Evolutionary conservation across 108 stramenopile genomes (phyloP).

Genomic region (Fistulifera pelliculosa): DNA sequence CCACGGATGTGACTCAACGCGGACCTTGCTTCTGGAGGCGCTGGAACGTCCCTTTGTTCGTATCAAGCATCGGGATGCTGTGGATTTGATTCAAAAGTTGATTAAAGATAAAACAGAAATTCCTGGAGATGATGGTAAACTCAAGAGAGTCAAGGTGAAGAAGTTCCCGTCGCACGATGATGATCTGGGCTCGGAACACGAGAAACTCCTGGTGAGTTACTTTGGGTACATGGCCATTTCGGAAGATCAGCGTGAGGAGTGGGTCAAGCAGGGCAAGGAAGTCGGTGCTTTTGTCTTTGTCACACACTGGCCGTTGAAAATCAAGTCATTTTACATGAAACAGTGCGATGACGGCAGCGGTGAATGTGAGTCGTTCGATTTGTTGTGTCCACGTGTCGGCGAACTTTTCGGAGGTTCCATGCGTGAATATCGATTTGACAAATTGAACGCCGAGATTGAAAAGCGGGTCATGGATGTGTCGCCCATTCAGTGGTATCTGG

Average conservation of each 20-base stretch:
- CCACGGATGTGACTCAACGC: conserved; percentile 41
- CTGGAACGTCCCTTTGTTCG: conserved; percentile 43
- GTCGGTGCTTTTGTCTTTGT: conserved; percentile 75
- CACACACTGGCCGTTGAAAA: conserved; percentile 86
- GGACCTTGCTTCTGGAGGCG: conserved; percentile 19
- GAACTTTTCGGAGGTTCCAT: conserved; percentile 92
- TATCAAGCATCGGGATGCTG: conserved; percentile 53
- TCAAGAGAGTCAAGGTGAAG: conserved; percentile 50
- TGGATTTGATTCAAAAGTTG: conserved; percentile 44
- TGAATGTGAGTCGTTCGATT: conserved; percentile 85
- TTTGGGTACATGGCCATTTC: conserved; percentile 25
- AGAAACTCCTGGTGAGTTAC: conserved; percentile 83
- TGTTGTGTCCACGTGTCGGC: conserved; percentile 84
- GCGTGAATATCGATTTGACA: conserved; percentile 82
- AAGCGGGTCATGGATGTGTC: conserved; percentile 62
- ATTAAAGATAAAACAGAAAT: conserved; percentile 48
- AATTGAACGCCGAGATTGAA: conserved; percentile 55
- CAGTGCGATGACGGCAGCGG: conserved; percentile 76
- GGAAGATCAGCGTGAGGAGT: too few relatives aligned
- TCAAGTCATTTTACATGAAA: conserved; percentile 96
- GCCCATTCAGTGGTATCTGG: conserved; percentile 84
- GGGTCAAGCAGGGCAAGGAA: too few relatives aligned
- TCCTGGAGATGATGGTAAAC: conserved; percentile 47
- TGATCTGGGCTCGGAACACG: conserved; percentile 89
- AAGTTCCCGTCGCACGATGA: conserved; percentile 56